Percentiles rank a stretch among this genome's conserved stretches.
Conservation (phyloP, 2,329 filamentous ascomycete species). For the Pseudogymnoascus sp. region DNA sequence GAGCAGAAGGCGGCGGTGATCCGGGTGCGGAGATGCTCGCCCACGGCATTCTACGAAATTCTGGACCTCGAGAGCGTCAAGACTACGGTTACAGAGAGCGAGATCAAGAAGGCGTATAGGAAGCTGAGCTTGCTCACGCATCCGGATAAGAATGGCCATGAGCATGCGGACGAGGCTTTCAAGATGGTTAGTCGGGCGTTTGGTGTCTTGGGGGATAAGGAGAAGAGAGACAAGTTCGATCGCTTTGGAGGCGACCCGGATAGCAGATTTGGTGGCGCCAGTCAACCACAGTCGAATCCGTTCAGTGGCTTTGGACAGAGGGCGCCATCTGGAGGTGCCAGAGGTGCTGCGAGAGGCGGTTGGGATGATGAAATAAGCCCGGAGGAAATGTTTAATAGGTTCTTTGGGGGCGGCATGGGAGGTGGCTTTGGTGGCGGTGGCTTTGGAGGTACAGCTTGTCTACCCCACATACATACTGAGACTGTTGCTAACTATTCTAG, state of each 20-base stretch:
- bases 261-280: constrained; percentile 59
- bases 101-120: constrained; percentile 97
- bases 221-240: constrained; percentile 86
- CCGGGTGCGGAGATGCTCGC: constrained; percentile 72
- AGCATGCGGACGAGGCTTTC: constrained; percentile 93
- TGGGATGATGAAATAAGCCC: constrained; percentile 92
- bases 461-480: constrained; percentile 28
- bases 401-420: constrained; percentile 63
- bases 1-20: constrained; percentile 90
- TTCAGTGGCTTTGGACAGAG: constrained; percentile 55
- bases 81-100: constrained; percentile 61
- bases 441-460: constrained; percentile 54
- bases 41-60: constrained; percentile 95
- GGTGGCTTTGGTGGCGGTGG: constrained; percentile 43
- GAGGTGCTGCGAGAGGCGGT: constrained; percentile 41
- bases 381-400: constrained; percentile 93
- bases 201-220: constrained; percentile 82
- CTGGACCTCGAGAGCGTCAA: constrained; percentile 61
- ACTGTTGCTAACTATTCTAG: constrained; percentile 26
- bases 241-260: constrained; percentile 88
- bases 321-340: constrained; percentile 22
- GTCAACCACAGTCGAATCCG: constrained; percentile 51
- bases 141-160: constrained; percentile 97
- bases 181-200: constrained; percentile 96
- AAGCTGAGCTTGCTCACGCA: constrained; percentile 92